A percentile compares a stretch with the other conserved stretches of the same genome.
Conservation (phyloP, 140 eudicot species). For the Oenanthe javanica region DNA sequence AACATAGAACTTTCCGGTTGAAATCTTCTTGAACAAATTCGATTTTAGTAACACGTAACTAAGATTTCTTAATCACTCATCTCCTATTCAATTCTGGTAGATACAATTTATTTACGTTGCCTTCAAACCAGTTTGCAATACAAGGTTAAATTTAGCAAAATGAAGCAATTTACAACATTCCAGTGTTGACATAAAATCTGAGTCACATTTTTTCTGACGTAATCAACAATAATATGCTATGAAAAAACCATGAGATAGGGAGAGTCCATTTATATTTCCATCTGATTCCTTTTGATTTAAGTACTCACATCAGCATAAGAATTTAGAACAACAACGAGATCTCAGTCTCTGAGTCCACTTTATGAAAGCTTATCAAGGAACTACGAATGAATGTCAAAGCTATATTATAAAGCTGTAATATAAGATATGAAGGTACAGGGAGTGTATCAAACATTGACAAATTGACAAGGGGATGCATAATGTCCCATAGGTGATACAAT, state of each 20-base stretch:
- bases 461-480: not conserved
- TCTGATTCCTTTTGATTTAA: not conserved
- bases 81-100: not conserved
- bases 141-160: not conserved
- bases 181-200: too few species aligned
- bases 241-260: not conserved
- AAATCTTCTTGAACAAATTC: not conserved
- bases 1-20: not conserved
- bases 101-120: not conserved
- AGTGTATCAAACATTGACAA: not conserved
- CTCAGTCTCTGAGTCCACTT: not conserved
- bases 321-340: not conserved
- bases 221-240: not conserved
- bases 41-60: not conserved
- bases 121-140: not conserved
- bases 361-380: not conserved
- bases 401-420: not conserved
- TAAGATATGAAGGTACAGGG: not conserved
- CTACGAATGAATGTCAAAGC: not conserved
- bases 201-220: not conserved
- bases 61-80: not conserved
- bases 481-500: not conserved
- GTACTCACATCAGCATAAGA: not conserved
- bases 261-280: not conserved
- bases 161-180: not conserved